These are phyloP conservation scores for Tetrahymena malaccensis DNA, from an alignment of 73 alveolate genomes.

Conservation along the genomic window DNA sequence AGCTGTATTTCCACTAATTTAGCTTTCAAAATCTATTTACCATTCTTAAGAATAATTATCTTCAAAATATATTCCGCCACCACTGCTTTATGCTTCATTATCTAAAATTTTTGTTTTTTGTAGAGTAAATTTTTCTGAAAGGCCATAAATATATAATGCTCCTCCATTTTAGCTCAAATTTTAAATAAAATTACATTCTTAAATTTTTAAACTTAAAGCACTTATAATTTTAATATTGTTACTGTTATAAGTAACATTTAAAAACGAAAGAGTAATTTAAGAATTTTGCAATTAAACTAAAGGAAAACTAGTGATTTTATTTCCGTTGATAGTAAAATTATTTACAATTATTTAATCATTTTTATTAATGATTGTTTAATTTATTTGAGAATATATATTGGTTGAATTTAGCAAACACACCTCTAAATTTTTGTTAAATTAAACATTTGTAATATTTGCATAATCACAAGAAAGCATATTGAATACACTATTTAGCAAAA, in stretches of 20 bases:
- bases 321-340: neutral
- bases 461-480: neutral
- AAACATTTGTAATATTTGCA: neutral
- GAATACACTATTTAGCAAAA: neutral
- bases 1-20: neutral
- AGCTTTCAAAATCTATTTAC: neutral
- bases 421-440: neutral
- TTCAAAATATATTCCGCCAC: neutral
- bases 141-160: neutral
- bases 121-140: neutral
- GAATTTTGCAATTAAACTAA: neutral
- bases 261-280: neutral
- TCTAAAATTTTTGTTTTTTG: neutral
- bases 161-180: neutral
- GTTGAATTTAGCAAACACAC: neutral
- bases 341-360: neutral
- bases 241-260: neutral
- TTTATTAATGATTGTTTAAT: neutral
- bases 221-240: neutral
- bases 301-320: neutral
- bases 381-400: neutral
- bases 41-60: neutral
- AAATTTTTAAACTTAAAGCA: neutral
- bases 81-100: neutral
- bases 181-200: neutral